Conservation (phyloP, 2,329 filamentous ascomycete species). For the Aotearoamyces nothofagi region DNA sequence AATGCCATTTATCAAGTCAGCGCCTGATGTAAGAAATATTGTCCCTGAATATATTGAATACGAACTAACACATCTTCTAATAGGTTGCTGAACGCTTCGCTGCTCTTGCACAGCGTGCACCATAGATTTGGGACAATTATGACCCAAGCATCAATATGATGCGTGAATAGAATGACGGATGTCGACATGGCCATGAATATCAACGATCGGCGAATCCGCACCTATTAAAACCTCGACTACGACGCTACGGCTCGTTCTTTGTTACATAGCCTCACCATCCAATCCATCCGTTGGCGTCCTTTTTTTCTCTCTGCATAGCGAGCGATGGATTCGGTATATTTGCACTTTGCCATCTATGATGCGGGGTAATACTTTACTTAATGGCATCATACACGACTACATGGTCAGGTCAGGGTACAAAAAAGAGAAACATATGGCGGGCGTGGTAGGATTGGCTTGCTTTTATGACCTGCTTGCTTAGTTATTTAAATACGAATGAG, state of each 20-base stretch:
- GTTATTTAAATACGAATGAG: too few species aligned
- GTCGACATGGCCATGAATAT: too few species aligned
- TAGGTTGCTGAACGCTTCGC: slow-evolving; percentile 18
- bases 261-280: slow-evolving; percentile 18
- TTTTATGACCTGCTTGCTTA: too few species aligned
- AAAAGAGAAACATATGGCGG: too few species aligned
- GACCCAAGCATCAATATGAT: too few species aligned
- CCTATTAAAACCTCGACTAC: too few species aligned
- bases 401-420: slow-evolving; percentile 9
- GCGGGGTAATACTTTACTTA: slow-evolving; percentile 13
- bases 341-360: slow-evolving; percentile 16
- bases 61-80: slow-evolving; percentile 7
- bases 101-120: slow-evolving; percentile 14
- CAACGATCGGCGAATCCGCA: too few species aligned
- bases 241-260: slow-evolving; percentile 10
- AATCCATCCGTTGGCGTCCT: slow-evolving; percentile 16
- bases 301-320: slow-evolving; percentile 20
- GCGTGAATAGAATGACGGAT: too few species aligned
- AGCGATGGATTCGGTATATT: slow-evolving; percentile 16
- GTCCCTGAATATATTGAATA: too few species aligned
- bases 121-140: too few species aligned
- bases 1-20: slow-evolving; percentile 77
- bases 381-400: slow-evolving; percentile 20
- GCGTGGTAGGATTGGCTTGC: too few species aligned
- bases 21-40: slow-evolving; percentile 71